Conservation (phyloP, 306 rosid species). For the Lithocarpus polystachyus region DNA sequence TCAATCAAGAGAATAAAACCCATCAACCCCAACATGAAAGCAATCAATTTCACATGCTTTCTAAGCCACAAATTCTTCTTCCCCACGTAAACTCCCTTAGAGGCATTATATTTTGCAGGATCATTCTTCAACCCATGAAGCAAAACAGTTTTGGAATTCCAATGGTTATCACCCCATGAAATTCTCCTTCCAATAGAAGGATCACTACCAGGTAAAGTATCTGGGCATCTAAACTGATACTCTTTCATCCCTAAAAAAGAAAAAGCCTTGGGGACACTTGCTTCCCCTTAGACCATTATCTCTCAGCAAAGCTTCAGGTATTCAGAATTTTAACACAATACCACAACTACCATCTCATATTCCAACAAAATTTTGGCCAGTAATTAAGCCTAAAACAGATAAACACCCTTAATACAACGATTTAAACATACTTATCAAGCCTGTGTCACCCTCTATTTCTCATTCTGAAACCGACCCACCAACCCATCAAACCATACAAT, state of each 20-base stretch:
- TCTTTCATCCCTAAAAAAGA: slow-evolving; percentile 50
- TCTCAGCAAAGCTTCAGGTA: slow-evolving; percentile 25
- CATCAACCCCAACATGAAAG: slow-evolving; percentile 56
- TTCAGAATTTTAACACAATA: neutral
- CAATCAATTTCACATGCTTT: slow-evolving; percentile 57
- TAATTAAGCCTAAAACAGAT: slow-evolving; percentile 9
- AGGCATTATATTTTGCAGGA: slow-evolving; percentile 52
- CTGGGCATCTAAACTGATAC: slow-evolving; percentile 41
- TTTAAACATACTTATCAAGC: slow-evolving; percentile 1
- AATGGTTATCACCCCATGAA: slow-evolving; percentile 45
- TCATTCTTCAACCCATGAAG: slow-evolving; percentile 51
- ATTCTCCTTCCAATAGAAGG: slow-evolving; percentile 52
- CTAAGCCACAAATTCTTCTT: slow-evolving; percentile 57
- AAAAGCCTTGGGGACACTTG: slow-evolving; percentile 44
- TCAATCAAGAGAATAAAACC: slow-evolving; percentile 68
- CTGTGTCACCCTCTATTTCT: slow-evolving; percentile 11
- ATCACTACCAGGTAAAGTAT: slow-evolving; percentile 27
- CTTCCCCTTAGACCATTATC: slow-evolving; percentile 37
- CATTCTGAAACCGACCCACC: slow-evolving; percentile 35
- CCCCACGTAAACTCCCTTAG: slow-evolving; percentile 50
- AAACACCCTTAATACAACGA: slow-evolving; percentile 5
- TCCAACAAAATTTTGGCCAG: slow-evolving; percentile 8
- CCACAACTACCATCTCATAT: neutral
- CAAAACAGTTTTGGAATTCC: slow-evolving; percentile 49
- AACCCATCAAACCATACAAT: slow-evolving; percentile 27